Evolutionary conservation across 163 green algal genomes (phyloP).

Genomic region (Scenedesmus sp.): DNA sequence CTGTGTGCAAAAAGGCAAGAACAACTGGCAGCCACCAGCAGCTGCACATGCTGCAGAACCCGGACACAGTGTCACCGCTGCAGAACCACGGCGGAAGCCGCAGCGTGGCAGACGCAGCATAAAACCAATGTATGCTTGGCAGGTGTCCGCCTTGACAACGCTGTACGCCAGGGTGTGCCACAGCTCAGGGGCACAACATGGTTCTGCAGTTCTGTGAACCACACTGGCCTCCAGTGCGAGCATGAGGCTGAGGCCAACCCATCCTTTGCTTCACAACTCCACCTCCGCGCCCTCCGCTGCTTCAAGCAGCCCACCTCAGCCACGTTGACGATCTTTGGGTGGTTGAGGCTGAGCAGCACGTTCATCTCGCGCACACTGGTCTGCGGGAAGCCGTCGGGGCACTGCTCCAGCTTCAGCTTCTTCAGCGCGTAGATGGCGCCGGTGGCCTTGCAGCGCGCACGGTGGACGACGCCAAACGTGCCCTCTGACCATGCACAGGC

Average conservation of each 20-base stretch:
- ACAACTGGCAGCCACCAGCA: too few relatives aligned
- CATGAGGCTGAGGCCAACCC: background rate
- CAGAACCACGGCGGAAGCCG: too few relatives aligned
- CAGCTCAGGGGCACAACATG: too few relatives aligned
- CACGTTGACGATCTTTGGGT: conserved; percentile 97
- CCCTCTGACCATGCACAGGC: conserved; percentile 79
- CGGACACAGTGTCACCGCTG: too few relatives aligned
- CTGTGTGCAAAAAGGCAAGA: too few relatives aligned
- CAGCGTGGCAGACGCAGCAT: too few relatives aligned
- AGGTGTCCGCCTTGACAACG: too few relatives aligned
- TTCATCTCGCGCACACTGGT: conserved; percentile 98
- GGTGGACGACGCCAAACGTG: conserved; percentile 95
- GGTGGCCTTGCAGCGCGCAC: conserved; percentile 73
- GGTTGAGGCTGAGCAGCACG: conserved; percentile 94
- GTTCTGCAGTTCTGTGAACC: too few relatives aligned
- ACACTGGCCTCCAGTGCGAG: too few relatives aligned
- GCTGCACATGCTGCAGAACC: too few relatives aligned
- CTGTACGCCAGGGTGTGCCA: too few relatives aligned
- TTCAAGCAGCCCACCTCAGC: conserved; percentile 81
- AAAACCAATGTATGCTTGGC: too few relatives aligned
- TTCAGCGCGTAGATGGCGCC: conserved; percentile 83
- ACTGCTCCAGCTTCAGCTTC: conserved; percentile 95
- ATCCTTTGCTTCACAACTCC: background rate
- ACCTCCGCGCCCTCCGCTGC: background rate
- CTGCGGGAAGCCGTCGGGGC: conserved; percentile 96